Evolutionary conservation across 805 yeast species (phyloP).

Genomic region (Isabelozyma pseudorhagii): DNA sequence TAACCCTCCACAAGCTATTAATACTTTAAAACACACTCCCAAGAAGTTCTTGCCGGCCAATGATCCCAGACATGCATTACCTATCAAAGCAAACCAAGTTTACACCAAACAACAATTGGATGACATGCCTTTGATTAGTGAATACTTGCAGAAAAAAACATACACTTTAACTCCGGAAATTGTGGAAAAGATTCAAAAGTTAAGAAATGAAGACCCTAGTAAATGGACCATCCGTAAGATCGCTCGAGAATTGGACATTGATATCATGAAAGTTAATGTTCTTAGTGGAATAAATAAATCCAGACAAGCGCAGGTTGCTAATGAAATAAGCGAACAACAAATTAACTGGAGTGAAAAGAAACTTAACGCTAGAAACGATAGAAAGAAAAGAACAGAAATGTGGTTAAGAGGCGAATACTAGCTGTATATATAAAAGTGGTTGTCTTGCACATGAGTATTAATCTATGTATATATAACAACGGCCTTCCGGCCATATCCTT

Average conservation of each 20-base stretch:
- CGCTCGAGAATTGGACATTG: constrained; percentile 58
- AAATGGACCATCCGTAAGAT: constrained; percentile 61
- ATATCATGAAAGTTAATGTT: constrained; percentile 30
- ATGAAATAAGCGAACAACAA: constrained; percentile 44
- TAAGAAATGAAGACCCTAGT: constrained; percentile 58
- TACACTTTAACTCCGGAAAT: constrained; percentile 59
- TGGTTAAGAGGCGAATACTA: constrained; percentile 62
- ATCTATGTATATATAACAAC: background rate
- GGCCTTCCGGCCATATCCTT: too few relatives aligned
- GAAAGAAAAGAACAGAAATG: constrained; percentile 52
- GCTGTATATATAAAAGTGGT: background rate
- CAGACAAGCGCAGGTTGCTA: constrained; percentile 43
- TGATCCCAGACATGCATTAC: constrained; percentile 50
- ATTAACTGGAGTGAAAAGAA: constrained; percentile 48
- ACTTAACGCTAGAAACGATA: constrained; percentile 50
- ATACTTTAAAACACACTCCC: constrained; percentile 61
- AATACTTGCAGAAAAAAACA: constrained; percentile 35
- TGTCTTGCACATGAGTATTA: background rate
- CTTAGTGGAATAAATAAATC: constrained; percentile 44
- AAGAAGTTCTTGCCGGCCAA: constrained; percentile 60
- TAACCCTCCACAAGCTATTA: constrained; percentile 57
- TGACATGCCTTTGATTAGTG: constrained; percentile 39
- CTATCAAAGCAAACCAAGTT: constrained; percentile 21
- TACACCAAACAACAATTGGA: constrained; percentile 31
- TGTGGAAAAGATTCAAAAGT: constrained; percentile 51